phyloP scores from a whole-genome alignment of 345 rosid species.

The Trapa bicornis region DNA sequence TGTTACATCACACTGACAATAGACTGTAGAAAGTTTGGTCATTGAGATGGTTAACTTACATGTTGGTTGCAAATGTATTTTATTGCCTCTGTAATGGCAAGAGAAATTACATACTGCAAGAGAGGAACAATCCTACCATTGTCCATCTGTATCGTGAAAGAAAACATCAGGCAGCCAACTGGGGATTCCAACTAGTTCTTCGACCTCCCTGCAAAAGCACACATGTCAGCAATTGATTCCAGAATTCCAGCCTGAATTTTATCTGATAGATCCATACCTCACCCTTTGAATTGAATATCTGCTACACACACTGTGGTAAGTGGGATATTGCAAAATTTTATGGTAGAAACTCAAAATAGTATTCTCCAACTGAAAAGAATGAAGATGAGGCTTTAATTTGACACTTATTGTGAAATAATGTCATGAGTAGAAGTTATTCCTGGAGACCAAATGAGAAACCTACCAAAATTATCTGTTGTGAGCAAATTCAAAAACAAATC shows the following conservation, averaged over 20 bases:
- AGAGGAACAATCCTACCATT: conserved; percentile 67
- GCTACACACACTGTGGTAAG: conserved; percentile 70
- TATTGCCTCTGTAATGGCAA: conserved; percentile 68
- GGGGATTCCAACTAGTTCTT: conserved; percentile 87
- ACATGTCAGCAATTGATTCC: not conserved
- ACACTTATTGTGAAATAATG: conserved; percentile 56
- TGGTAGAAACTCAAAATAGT: conserved; percentile 20
- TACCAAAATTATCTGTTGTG: conserved; percentile 52
- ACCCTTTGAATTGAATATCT: conserved; percentile 63
- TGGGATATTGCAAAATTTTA: conserved; percentile 79
- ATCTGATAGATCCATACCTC: conserved; percentile 33
- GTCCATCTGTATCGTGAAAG: conserved; percentile 73
- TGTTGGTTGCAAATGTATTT: conserved; percentile 57
- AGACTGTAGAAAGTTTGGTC: not conserved
- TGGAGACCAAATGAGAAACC: conserved; percentile 79
- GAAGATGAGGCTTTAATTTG: not conserved
- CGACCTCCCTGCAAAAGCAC: conserved; percentile 43
- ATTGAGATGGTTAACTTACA: conserved; percentile 17
- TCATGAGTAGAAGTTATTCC: conserved; percentile 70
- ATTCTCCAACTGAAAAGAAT: not conserved
- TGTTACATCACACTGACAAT: not conserved
- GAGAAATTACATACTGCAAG: conserved; percentile 80
- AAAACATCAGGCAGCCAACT: conserved; percentile 75
- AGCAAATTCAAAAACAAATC: conserved; percentile 44
- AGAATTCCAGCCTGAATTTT: not conserved